phyloP scores from a whole-genome alignment of 305 asterid genomes.

The Fraxinus greggii region DNA sequence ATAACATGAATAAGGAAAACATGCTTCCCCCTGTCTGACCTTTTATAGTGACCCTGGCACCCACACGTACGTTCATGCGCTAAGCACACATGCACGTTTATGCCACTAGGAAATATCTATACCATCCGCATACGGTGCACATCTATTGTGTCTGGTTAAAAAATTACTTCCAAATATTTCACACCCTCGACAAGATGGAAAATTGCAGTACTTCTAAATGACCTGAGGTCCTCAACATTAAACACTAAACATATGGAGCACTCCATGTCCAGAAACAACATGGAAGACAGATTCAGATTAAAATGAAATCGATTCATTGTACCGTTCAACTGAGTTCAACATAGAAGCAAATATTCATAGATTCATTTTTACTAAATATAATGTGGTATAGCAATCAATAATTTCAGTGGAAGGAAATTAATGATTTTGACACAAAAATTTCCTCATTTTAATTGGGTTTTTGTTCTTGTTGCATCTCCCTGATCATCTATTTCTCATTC shows the following conservation, averaged over 20 bases:
- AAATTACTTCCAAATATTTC: neutral
- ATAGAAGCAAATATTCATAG: neutral
- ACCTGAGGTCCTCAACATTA: neutral
- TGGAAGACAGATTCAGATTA: neutral
- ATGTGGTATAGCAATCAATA: neutral
- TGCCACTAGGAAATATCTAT: neutral
- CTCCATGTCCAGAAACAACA: neutral
- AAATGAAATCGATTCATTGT: neutral
- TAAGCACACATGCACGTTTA: neutral
- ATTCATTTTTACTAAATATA: neutral
- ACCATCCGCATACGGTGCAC: neutral
- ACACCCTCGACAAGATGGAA: neutral
- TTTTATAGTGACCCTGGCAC: neutral
- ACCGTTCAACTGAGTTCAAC: neutral
- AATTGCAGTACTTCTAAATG: neutral
- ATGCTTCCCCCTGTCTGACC: neutral
- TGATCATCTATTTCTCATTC: neutral
- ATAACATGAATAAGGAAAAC: neutral
- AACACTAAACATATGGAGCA: neutral
- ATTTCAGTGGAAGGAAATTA: neutral
- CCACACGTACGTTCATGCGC: neutral
- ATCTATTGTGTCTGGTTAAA: neutral
- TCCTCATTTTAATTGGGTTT: neutral
- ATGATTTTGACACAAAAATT: neutral
- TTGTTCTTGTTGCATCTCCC: neutral